phyloP scores from a whole-genome alignment of 176 grass and related monocot genomes.

The Phoenix dactylifera region DNA sequence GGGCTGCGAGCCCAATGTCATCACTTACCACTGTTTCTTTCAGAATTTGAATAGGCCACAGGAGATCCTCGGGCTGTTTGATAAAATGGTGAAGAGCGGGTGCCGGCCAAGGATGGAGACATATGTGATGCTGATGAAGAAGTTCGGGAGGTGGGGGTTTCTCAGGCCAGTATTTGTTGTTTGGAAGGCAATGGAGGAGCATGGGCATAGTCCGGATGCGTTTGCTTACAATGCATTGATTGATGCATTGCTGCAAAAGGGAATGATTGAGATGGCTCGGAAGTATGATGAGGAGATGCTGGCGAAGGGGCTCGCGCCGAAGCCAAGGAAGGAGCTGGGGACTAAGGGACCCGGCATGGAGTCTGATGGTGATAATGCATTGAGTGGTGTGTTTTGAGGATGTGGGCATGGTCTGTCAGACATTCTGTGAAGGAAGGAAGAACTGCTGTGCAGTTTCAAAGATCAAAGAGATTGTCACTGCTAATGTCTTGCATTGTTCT shows the following conservation, averaged over 20 bases:
- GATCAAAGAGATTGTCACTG: too few species aligned
- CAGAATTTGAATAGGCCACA: conserved; percentile 61
- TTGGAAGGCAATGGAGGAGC: conserved; percentile 69
- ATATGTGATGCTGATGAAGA: conserved; percentile 91
- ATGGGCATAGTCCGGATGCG: conserved; percentile 65
- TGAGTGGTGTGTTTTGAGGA: conserved; percentile 31
- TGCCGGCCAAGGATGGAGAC: conserved; percentile 81
- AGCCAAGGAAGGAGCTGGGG: conserved; percentile 57
- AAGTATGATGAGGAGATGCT: conserved; percentile 87
- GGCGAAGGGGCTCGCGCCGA: conserved; percentile 59
- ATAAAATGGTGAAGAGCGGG: conserved; percentile 60
- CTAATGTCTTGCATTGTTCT: too few species aligned
- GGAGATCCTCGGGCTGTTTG: conserved; percentile 75
- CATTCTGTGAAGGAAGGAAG: too few species aligned
- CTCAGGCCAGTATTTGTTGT: conserved; percentile 59
- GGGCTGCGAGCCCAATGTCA: conserved; percentile 47
- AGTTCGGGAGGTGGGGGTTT: conserved; percentile 90
- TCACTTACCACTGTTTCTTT: conserved; percentile 93
- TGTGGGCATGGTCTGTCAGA: background rate
- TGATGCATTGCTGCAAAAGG: conserved; percentile 69
- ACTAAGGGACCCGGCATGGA: conserved; percentile 29
- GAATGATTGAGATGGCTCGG: conserved; percentile 78
- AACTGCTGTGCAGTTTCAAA: too few species aligned
- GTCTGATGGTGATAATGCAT: conserved; percentile 29
- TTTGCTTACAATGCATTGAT: conserved; percentile 81